Evolutionary conservation across 495 filamentous ascomycete species (phyloP).

Genomic region (Neurospora discreta): DNA sequence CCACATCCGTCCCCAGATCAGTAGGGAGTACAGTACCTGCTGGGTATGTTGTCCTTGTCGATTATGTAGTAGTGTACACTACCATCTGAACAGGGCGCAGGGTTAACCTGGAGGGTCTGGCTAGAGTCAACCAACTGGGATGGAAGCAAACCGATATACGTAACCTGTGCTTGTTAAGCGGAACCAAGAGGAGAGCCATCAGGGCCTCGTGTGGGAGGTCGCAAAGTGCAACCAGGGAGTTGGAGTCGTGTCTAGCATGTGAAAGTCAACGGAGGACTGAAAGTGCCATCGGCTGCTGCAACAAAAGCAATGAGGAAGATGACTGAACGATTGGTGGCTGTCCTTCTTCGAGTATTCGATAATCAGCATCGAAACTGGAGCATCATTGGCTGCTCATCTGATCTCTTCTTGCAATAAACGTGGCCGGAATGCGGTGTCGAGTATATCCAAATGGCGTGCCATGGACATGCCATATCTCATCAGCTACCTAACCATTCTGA

Average conservation of each 20-base stretch:
- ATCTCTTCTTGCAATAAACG: not conserved
- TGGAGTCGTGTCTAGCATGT: not conserved
- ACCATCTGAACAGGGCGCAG: not conserved
- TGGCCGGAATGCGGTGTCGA: not conserved
- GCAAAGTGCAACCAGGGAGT: not conserved
- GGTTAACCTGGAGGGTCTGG: too few relatives aligned
- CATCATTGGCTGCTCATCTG: not conserved
- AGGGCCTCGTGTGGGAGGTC: not conserved
- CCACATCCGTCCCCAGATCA: not conserved
- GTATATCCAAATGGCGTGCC: not conserved
- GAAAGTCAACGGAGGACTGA: not conserved
- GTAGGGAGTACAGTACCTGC: not conserved
- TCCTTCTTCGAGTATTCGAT: not conserved
- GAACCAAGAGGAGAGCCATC: not conserved
- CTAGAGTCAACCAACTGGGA: too few relatives aligned
- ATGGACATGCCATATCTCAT: not conserved
- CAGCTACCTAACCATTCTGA: not conserved
- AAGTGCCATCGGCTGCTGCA: not conserved
- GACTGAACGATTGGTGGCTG: not conserved
- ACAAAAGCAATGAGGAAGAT: not conserved
- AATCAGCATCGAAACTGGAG: not conserved
- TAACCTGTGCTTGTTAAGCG: not conserved
- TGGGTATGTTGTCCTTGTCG: not conserved
- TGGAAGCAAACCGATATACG: not conserved
- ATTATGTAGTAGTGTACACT: not conserved